Evolutionary conservation across 2,329 filamentous ascomycete genomes (phyloP).

Genomic region (Aspergillus sp.): DNA sequence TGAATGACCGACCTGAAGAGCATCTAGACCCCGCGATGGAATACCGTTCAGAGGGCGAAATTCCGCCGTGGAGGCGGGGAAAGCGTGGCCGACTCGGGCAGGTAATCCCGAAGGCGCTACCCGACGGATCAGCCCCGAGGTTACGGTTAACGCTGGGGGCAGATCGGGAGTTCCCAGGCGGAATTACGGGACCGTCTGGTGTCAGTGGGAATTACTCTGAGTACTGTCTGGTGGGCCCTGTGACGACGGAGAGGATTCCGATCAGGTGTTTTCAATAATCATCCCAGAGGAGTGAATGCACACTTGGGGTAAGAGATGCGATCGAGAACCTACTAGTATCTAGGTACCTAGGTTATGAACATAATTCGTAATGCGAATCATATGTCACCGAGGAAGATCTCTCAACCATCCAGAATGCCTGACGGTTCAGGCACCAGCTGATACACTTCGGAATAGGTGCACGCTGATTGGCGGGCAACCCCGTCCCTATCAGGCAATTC

Average conservation of each 20-base stretch:
- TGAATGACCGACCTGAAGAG: neutral
- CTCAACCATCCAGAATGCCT: neutral
- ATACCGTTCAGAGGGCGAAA: neutral
- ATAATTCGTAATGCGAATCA: neutral
- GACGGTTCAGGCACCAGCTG: neutral
- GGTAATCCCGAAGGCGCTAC: slow-evolving; percentile 22
- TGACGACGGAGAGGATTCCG: neutral
- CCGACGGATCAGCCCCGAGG: slow-evolving; percentile 24
- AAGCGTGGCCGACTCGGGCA: slow-evolving; percentile 7
- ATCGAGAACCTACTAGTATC: no score
- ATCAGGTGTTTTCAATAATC: neutral
- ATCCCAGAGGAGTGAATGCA: neutral
- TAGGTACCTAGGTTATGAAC: neutral
- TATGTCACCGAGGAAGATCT: neutral
- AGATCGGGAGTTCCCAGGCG: slow-evolving; percentile 5
- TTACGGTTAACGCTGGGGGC: slow-evolving; percentile 16
- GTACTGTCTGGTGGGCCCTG: neutral
- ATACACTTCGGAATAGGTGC: neutral
- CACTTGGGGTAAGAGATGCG: no score
- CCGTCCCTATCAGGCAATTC: neutral
- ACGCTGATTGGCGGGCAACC: neutral
- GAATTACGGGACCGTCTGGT: no score
- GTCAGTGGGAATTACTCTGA: no score
- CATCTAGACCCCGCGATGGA: neutral
- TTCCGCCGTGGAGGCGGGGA: slow-evolving; percentile 6